Percentiles rank a stretch among this genome's conserved stretches.
These are phyloP conservation scores for Ceratocystis colombiana DNA, from an alignment of 2,329 filamentous ascomycete genomes.

Conservation along the genomic window DNA sequence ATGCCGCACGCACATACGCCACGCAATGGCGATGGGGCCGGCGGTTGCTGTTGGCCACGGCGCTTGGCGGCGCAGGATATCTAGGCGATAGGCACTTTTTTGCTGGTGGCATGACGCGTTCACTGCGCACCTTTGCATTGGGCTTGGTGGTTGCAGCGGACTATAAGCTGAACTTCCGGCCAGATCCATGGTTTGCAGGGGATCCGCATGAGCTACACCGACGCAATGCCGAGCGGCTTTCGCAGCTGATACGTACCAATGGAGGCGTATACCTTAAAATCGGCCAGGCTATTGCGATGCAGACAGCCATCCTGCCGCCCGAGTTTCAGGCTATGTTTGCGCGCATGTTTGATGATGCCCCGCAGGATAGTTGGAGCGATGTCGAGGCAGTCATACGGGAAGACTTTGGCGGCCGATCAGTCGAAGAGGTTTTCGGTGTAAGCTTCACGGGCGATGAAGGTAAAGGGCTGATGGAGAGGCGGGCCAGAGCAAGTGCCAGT, in stretches of 20 bases:
- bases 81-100: slow-evolving; percentile 63
- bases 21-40: slow-evolving; percentile 67
- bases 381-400: slow-evolving; percentile 75
- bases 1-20: slow-evolving; percentile 33
- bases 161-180: slow-evolving; percentile 93
- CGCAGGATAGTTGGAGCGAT: slow-evolving; percentile 79
- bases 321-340: slow-evolving; percentile 96
- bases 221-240: slow-evolving; percentile 74
- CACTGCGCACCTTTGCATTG: slow-evolving; percentile 67
- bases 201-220: slow-evolving; percentile 68
- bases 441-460: slow-evolving; percentile 65
- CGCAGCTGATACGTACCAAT: slow-evolving; percentile 70
- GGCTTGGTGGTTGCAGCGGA: slow-evolving; percentile 76
- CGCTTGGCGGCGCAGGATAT: slow-evolving; percentile 53
- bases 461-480: slow-evolving; percentile 52
- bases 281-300: slow-evolving; percentile 96
- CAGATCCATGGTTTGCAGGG: slow-evolving; percentile 62
- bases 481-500: slow-evolving; percentile 65
- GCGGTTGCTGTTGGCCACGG: slow-evolving; percentile 53
- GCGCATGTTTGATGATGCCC: slow-evolving; percentile 95
- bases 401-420: slow-evolving; percentile 74
- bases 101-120: slow-evolving; percentile 67
- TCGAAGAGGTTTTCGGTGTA: slow-evolving; percentile 86
- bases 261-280: slow-evolving; percentile 96
- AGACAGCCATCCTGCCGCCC: slow-evolving; percentile 82